These are phyloP conservation scores for Fusarium humuli DNA, from an alignment of 2,329 filamentous ascomycete genomes.

Conservation along the genomic window DNA sequence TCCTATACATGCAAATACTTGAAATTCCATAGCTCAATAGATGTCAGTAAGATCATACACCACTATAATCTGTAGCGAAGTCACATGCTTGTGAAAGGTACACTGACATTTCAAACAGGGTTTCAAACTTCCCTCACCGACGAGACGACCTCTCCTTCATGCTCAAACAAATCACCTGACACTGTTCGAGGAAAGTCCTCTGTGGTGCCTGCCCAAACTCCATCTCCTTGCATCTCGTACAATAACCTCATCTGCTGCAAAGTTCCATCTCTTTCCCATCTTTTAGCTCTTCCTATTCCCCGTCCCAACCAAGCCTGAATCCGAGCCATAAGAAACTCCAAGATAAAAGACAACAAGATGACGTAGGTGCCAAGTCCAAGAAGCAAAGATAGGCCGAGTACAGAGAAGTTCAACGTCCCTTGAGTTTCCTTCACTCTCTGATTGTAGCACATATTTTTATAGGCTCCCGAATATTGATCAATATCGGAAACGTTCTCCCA, in stretches of 20 bases:
- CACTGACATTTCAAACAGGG: rapidly evolving
- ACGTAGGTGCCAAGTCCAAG: neutral
- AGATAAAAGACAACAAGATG: neutral
- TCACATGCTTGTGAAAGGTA: neutral
- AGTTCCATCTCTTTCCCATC: neutral
- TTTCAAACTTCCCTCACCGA: neutral
- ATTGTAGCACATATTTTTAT: neutral
- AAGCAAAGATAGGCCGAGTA: neutral
- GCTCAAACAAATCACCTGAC: neutral
- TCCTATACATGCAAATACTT: no score
- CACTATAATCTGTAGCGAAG: no score
- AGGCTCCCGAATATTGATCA: neutral
- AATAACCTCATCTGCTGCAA: neutral
- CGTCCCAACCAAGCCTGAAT: neutral
- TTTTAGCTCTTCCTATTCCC: neutral
- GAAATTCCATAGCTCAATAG: no score
- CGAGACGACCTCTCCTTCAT: neutral
- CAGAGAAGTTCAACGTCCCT: neutral
- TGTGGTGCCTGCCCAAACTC: neutral
- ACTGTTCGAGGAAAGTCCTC: neutral
- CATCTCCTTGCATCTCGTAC: neutral
- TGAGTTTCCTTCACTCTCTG: neutral
- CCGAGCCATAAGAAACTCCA: neutral
- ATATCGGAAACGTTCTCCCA: neutral
- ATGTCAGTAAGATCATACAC: no score